Evolutionary conservation across 441 rosid genomes (phyloP), one percentile per base, ranked within the genome.

Genomic region (Populus trichocarpa): DNA sequence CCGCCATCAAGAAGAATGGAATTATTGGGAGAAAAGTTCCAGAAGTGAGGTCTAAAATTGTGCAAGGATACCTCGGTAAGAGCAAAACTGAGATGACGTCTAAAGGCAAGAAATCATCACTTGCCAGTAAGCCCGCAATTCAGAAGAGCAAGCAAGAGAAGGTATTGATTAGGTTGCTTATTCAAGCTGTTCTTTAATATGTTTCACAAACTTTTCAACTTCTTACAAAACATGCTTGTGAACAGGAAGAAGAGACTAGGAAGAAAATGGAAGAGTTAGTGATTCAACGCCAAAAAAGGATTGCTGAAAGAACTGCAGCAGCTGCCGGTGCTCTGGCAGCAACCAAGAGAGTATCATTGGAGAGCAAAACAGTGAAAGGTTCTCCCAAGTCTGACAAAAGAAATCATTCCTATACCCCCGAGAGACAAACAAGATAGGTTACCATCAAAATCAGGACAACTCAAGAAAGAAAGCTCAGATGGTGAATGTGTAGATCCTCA

Each of bases 241-340:
- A 30, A 30, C 32, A 30, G 32, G 32, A 30, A 84, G 98, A 94
- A 78, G 95, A 93, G 80, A 83, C 81, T 69, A 78, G 97, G 72
- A 91, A 84, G 84, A 90, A 85, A 81, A 88, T 88, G 88, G 95
- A 94, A 84, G 92, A 87, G 73, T 72, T 87, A 76, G 13, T 40
- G 23, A 76, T 91, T 74, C 89, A 88, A 80, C 89, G 97, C 46
- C 97, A 94, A 83, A 89, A 86, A 81, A 90, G 97, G 81, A 93
- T 93, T 36, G 93, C 98, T 0, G 92, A 91, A 85, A 90, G 96
- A 88, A 91, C 92, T 78, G 95, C 95, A 13, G 86, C 89, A 22
- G 74, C 78, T 40, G 82, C 80, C 28, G 3, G 78, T 69, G 57
- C 86, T 84, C 68, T 85, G 40, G 64, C 87, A 26, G 72, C 85